A percentile compares a stretch with the other conserved stretches of the same genome.
These are phyloP conservation scores for Pichia phayaonensis DNA, from an alignment of 805 yeast genomes.

Conservation along the genomic window DNA sequence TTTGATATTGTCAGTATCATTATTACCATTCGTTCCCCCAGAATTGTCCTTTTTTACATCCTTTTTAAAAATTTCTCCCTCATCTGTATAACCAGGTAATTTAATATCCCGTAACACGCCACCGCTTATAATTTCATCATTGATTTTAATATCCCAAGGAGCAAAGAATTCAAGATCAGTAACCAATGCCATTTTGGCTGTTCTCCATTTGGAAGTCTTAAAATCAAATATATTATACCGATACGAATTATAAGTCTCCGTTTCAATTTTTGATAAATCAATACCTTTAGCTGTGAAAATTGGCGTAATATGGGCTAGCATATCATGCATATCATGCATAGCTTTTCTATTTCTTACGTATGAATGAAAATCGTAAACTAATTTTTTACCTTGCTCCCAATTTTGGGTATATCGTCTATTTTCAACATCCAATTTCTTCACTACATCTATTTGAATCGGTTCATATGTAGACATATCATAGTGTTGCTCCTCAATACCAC, in stretches of 20 bases:
- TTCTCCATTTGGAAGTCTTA: not conserved
- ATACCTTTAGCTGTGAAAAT: not conserved
- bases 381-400: conserved; percentile 1
- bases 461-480: not conserved
- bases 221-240: not conserved
- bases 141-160: not conserved
- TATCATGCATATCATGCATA: not conserved
- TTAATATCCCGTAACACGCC: not conserved
- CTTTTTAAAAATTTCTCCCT: not conserved
- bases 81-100: not conserved
- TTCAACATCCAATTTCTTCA: not conserved
- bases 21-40: too few relatives aligned
- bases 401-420: not conserved
- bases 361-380: not conserved
- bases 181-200: not conserved
- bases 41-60: not conserved
- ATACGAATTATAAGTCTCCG: not conserved
- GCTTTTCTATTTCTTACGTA: not conserved
- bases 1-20: too few relatives aligned
- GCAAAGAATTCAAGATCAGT: conserved; percentile 1
- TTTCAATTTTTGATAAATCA: not conserved
- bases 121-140: conserved; percentile 1
- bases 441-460: not conserved
- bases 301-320: not conserved
- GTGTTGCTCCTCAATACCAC: conserved; percentile 19